Conservation (phyloP, 2,329 filamentous ascomycete genomes). For the Aspergillus jensenii region DNA sequence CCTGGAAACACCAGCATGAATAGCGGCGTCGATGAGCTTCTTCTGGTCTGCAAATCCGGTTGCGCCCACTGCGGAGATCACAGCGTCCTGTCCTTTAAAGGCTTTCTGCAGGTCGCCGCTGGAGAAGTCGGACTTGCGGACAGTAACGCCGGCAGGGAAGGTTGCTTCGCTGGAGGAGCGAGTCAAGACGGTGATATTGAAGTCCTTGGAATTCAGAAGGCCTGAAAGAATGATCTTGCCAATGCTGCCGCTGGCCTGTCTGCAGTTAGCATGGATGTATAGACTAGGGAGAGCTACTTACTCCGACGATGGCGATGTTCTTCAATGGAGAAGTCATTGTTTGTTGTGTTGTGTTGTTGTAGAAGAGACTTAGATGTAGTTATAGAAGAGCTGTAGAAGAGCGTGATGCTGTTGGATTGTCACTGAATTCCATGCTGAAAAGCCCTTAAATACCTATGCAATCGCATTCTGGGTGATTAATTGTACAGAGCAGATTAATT, state of each 20-base stretch:
- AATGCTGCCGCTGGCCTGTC: conserved; percentile 25
- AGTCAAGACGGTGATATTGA: conserved; percentile 27
- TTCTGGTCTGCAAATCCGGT: conserved; percentile 27
- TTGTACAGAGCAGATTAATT: background rate
- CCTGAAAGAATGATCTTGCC: conserved; percentile 22
- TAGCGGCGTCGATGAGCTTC: conserved; percentile 32
- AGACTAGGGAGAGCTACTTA: conserved; percentile 3
- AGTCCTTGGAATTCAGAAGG: conserved; percentile 15
- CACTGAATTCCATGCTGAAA: no score
- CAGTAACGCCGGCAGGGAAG: conserved; percentile 20
- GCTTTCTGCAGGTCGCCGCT: conserved; percentile 19
- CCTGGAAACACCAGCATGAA: conserved; percentile 31
- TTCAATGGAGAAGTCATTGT: conserved; percentile 1
- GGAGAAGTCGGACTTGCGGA: conserved; percentile 27
- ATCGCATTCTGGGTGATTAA: background rate
- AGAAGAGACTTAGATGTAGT: background rate
- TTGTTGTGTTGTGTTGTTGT: background rate
- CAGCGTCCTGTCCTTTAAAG: conserved; percentile 30
- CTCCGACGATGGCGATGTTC: conserved; percentile 19
- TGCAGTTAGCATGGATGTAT: background rate
- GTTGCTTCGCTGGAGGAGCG: conserved; percentile 18
- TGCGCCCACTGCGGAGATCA: conserved; percentile 30
- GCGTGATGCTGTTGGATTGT: no score
- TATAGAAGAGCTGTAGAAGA: background rate
- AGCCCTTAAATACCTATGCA: no score